A percentile compares a stretch with the other conserved stretches of the same genome.
Evolutionary conservation across 805 yeast species (phyloP).

Genomic region (Pichia eremophila): DNA sequence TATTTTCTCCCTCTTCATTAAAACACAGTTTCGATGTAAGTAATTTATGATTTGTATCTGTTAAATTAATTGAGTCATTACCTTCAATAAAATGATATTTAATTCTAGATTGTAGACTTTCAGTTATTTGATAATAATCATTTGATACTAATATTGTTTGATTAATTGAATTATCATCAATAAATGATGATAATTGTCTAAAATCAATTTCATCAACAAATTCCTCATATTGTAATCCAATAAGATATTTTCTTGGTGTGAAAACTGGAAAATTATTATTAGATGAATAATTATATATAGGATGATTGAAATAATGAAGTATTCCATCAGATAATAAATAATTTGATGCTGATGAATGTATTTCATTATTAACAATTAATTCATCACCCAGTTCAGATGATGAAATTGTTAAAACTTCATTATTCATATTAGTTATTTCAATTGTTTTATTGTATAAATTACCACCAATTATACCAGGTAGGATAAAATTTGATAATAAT

Average conservation of each 20-base stretch:
- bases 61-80: slow-evolving; percentile 18
- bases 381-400: slow-evolving; percentile 25
- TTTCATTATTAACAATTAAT: slow-evolving; percentile 27
- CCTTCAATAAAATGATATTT: slow-evolving; percentile 59
- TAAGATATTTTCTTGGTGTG: slow-evolving; percentile 47
- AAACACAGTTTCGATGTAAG: slow-evolving; percentile 43
- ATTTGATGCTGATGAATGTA: slow-evolving; percentile 30
- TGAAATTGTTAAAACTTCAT: slow-evolving; percentile 15
- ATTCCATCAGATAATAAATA: slow-evolving; percentile 39
- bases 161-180: slow-evolving; percentile 40
- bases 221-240: slow-evolving; percentile 48
- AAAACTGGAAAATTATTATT: slow-evolving; percentile 24
- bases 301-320: slow-evolving; percentile 36
- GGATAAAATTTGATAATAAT: slow-evolving; percentile 26
- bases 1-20: neutral
- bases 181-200: slow-evolving; percentile 43
- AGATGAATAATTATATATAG: slow-evolving; percentile 14
- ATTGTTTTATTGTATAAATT: slow-evolving; percentile 15
- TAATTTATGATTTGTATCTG: slow-evolving; percentile 19
- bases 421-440: slow-evolving; percentile 20
- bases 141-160: slow-evolving; percentile 54
- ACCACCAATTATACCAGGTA: slow-evolving; percentile 40
- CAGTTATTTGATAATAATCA: slow-evolving; percentile 23
- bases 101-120: slow-evolving; percentile 25
- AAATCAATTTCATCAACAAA: slow-evolving; percentile 66